phyloP scores from a whole-genome alignment of 179 eudicot species.

The Heliamphora pulchella region DNA sequence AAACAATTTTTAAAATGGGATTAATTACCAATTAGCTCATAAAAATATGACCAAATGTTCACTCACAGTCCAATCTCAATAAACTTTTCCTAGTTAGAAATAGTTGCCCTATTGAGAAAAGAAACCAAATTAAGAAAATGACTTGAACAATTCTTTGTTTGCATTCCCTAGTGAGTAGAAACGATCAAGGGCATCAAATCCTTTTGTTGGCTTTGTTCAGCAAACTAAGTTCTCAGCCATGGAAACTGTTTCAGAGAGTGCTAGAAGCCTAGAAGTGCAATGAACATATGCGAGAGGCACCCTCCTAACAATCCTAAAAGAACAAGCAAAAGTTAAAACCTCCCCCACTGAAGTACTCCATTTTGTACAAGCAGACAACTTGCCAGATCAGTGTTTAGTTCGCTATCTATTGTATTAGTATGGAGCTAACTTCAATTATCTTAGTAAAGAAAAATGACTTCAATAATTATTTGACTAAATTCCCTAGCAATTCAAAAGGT shows the following conservation, averaged over 20 bases:
- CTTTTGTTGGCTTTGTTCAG: not conserved
- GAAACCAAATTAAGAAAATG: not conserved
- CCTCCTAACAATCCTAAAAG: slow-evolving; percentile 1
- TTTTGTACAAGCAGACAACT: not conserved
- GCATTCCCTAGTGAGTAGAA: not conserved
- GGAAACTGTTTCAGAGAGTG: not conserved
- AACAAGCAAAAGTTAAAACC: not conserved
- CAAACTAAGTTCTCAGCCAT: not conserved
- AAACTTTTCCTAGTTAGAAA: too few relatives aligned
- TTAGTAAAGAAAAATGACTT: not conserved
- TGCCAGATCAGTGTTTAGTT: not conserved
- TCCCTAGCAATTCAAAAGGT: not conserved
- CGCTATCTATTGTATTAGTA: not conserved
- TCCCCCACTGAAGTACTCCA: not conserved
- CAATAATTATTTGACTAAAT: not conserved
- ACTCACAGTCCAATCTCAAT: too few relatives aligned
- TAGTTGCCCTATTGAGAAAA: too few relatives aligned
- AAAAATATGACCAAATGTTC: too few relatives aligned
- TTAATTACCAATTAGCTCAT: too few relatives aligned
- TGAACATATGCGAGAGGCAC: not conserved
- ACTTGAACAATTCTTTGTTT: not conserved
- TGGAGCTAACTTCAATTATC: not conserved
- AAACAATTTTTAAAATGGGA: too few relatives aligned
- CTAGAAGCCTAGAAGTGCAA: not conserved
- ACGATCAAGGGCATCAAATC: not conserved